phyloP scores from a whole-genome alignment of 1,139 yeast species.

The Yamadazyma jaroonii region DNA sequence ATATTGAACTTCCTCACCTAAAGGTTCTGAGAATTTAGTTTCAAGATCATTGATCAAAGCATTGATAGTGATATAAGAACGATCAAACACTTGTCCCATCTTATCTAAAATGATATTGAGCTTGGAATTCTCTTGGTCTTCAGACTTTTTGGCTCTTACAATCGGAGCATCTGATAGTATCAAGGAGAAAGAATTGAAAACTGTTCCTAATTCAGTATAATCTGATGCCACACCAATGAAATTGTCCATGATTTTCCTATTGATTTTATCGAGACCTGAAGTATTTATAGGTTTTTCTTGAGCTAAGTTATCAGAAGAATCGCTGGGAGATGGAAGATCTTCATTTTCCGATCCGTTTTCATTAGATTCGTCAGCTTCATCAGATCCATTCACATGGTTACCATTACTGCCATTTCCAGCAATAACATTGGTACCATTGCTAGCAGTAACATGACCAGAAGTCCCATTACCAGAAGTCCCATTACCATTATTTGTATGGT shows the following conservation, averaged over 20 bases:
- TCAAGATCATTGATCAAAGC: conserved; percentile 67
- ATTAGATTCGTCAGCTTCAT: not conserved
- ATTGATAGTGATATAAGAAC: conserved; percentile 64
- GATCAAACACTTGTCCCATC: conserved; percentile 79
- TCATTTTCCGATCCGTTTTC: not conserved
- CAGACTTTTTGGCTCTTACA: conserved; percentile 18
- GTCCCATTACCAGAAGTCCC: too few species aligned
- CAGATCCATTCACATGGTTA: too few species aligned
- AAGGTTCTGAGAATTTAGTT: conserved; percentile 76
- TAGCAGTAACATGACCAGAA: too few species aligned
- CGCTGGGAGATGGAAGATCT: conserved; percentile 12
- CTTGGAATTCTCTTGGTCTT: conserved; percentile 28
- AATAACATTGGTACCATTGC: conserved; percentile 6
- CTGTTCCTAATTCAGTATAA: conserved; percentile 66
- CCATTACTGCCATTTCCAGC: too few species aligned
- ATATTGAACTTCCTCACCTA: conserved; percentile 79
- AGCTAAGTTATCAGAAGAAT: conserved; percentile 10
- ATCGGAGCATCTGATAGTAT: conserved; percentile 46
- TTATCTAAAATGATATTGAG: conserved; percentile 53
- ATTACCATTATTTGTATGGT: conserved; percentile 14
- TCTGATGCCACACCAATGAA: conserved; percentile 65
- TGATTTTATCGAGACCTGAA: conserved; percentile 60
- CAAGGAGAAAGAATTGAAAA: conserved; percentile 71
- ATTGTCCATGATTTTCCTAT: conserved; percentile 61
- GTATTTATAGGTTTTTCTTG: conserved; percentile 23